Evolutionary conservation across 192 early-diverging fungal species (phyloP).

Genomic region (Dissophora ornata): DNA sequence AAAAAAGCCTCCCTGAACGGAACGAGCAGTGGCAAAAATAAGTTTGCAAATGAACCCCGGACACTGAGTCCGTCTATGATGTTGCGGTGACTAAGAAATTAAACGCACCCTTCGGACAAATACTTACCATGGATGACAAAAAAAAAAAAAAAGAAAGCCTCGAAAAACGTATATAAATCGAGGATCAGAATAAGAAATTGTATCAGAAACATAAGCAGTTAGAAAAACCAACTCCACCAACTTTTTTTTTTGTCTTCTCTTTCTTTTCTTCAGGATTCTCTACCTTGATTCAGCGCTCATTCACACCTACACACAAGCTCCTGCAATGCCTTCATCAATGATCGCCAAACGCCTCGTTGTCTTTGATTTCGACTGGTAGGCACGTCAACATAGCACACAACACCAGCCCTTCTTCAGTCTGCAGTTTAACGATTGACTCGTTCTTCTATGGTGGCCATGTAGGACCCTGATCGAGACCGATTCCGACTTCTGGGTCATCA

Average conservation of each 20-base stretch:
- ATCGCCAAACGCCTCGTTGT: conserved; percentile 56
- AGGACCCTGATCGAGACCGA: conserved; percentile 72
- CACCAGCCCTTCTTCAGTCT: background rate
- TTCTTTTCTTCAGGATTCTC: background rate
- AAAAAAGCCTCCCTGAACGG: no score
- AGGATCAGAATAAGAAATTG: background rate
- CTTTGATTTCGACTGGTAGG: conserved; percentile 76
- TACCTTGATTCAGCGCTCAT: background rate
- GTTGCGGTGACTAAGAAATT: conserved; percentile 25
- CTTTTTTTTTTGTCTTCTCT: conserved; percentile 8
- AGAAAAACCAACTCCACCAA: background rate
- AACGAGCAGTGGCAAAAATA: no score
- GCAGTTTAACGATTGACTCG: background rate
- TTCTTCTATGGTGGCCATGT: no score
- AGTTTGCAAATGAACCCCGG: no score
- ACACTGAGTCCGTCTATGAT: no score
- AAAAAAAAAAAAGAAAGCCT: no score
- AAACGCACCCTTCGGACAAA: background rate
- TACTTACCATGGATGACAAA: no score
- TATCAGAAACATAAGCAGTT: background rate
- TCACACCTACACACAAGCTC: background rate
- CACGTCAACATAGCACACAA: background rate
- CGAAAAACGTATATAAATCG: no score
- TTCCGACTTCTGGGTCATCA: conserved; percentile 65
- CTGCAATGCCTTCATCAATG: conserved; percentile 11